Evolutionary conservation across 2,329 filamentous ascomycete genomes (phyloP).

Genomic region (Phialocephala subalpina): DNA sequence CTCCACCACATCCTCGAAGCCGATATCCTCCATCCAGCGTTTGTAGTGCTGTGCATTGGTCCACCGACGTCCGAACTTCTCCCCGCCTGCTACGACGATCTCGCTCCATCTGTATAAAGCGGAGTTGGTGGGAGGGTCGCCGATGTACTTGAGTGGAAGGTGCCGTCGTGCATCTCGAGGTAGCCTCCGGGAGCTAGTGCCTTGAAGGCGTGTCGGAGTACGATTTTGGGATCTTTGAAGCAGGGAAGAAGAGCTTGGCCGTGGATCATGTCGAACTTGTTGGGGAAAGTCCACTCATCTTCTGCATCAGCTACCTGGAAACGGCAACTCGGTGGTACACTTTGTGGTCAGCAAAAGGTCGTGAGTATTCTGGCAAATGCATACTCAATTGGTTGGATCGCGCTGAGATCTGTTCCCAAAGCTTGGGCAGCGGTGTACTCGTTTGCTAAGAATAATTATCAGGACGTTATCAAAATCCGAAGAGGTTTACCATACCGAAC

Average conservation of each 20-base stretch:
- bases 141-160: constrained; percentile 13
- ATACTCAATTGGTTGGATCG: constrained; percentile 18
- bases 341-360: neutral
- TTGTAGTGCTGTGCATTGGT: constrained; percentile 31
- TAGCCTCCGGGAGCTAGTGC: constrained; percentile 21
- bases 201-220: constrained; percentile 13
- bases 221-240: constrained; percentile 16
- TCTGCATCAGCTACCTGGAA: constrained; percentile 24
- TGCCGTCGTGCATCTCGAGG: constrained; percentile 23
- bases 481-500: constrained; percentile 14
- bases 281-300: constrained; percentile 23
- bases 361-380: neutral
- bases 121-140: neutral
- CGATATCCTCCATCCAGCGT: constrained; percentile 41
- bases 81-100: constrained; percentile 15
- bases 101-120: neutral
- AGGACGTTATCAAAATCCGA: neutral
- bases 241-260: constrained; percentile 19
- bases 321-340: constrained; percentile 21
- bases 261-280: constrained; percentile 26
- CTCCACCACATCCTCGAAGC: constrained; percentile 40
- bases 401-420: constrained; percentile 20
- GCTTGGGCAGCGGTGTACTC: constrained; percentile 20
- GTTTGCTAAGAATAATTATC: constrained; percentile 4
- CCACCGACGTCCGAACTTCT: constrained; percentile 34